Conservation (phyloP, 805 yeast genomes). For the Candida adriatica region DNA sequence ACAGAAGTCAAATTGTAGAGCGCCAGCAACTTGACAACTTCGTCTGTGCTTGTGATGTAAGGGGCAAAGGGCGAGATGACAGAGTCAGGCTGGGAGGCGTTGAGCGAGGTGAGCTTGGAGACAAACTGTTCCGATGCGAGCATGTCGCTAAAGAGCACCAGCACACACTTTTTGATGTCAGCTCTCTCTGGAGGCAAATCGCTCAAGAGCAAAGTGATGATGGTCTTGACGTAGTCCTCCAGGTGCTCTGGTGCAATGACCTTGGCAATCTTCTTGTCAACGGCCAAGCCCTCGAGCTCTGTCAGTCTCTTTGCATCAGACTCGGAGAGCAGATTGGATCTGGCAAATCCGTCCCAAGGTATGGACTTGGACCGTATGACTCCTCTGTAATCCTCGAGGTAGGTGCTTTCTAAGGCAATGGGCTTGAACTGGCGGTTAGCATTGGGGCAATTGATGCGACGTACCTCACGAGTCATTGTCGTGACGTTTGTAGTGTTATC, state of each 20-base stretch:
- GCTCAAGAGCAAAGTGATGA: slow-evolving; percentile 47
- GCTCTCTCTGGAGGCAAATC: slow-evolving; percentile 49
- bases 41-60: slow-evolving; percentile 49
- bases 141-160: slow-evolving; percentile 57
- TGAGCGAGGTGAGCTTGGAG: slow-evolving; percentile 28
- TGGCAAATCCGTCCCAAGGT: slow-evolving; percentile 88
- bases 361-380: slow-evolving; percentile 72
- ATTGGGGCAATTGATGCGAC: too few relatives aligned
- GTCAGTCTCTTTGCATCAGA: slow-evolving; percentile 51
- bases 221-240: slow-evolving; percentile 46
- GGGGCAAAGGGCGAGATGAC: slow-evolving; percentile 37
- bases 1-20: slow-evolving; percentile 48
- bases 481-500: too few relatives aligned
- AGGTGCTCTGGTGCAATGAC: slow-evolving; percentile 32
- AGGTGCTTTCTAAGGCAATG: slow-evolving; percentile 50
- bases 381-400: slow-evolving; percentile 55
- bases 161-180: slow-evolving; percentile 51
- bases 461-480: too few relatives aligned
- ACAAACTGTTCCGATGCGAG: slow-evolving; percentile 30
- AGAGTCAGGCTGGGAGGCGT: slow-evolving; percentile 2
- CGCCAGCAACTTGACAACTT: slow-evolving; percentile 46
- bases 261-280: slow-evolving; percentile 32
- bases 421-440: slow-evolving; percentile 3
- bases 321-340: slow-evolving; percentile 60
- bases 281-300: slow-evolving; percentile 28